Percentiles rank a stretch among this genome's conserved stretches.
phyloP scores from a whole-genome alignment of 306 rosid genomes.

The Corylus avellana region DNA sequence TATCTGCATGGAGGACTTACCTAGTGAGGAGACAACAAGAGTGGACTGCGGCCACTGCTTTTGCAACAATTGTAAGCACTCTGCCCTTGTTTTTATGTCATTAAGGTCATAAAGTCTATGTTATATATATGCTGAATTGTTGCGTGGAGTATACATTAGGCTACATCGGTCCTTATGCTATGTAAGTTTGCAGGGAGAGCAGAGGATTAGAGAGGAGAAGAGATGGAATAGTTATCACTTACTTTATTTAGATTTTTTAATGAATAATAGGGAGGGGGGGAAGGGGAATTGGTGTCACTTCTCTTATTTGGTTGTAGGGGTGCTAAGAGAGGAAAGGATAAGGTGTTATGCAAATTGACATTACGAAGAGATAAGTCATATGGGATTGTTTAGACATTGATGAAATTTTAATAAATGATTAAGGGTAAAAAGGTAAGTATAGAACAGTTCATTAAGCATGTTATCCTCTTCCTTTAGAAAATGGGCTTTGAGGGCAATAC shows the following conservation, averaged over 20 bases:
- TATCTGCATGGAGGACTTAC: slow-evolving; percentile 78
- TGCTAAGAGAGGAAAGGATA: neutral
- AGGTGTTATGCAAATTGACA: neutral
- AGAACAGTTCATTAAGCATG: neutral
- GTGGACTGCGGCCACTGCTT: slow-evolving; percentile 95
- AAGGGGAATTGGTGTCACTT: neutral
- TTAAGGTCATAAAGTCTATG: neutral
- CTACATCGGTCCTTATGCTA: neutral
- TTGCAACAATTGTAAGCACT: slow-evolving; percentile 80
- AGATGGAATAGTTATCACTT: neutral
- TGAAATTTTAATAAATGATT: neutral
- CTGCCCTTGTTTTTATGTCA: neutral
- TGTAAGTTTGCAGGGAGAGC: neutral
- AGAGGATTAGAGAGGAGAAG: neutral
- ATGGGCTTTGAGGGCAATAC: neutral
- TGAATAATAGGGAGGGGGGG: neutral
- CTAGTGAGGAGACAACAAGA: slow-evolving; percentile 60
- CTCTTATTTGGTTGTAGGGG: neutral
- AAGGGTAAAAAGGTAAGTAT: neutral
- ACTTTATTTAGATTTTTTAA: neutral
- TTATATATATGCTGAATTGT: neutral
- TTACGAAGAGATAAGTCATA: neutral
- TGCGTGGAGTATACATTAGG: neutral
- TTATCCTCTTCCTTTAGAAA: neutral
- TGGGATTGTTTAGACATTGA: neutral